These are phyloP conservation scores for Blastobotrys aristatus DNA, from an alignment of 1,139 yeast genomes.

Conservation along the genomic window DNA sequence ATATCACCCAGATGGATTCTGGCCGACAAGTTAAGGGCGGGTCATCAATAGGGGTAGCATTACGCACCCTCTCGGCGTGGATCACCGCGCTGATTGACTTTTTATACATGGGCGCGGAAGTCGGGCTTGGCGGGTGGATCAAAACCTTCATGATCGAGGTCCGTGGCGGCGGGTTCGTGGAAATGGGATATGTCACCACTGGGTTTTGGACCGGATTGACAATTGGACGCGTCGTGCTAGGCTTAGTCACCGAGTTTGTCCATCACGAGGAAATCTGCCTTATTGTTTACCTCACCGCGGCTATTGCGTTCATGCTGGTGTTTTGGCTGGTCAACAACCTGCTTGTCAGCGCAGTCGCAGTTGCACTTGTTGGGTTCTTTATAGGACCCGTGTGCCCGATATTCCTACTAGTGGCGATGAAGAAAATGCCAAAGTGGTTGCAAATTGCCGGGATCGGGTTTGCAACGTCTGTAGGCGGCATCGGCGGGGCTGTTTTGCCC, in stretches of 20 bases:
- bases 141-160: constrained; percentile 57
- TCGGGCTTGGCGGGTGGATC: constrained; percentile 65
- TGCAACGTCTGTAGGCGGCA: constrained; percentile 73
- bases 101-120: constrained; percentile 65
- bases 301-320: constrained; percentile 25
- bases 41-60: constrained; percentile 19
- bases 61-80: constrained; percentile 59
- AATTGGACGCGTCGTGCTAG: constrained; percentile 49
- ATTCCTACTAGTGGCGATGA: constrained; percentile 58
- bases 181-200: constrained; percentile 59
- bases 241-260: constrained; percentile 30
- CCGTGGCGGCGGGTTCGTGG: constrained; percentile 41
- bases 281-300: constrained; percentile 20
- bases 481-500: constrained; percentile 61
- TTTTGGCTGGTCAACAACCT: constrained; percentile 31
- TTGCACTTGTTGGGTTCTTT: constrained; percentile 56
- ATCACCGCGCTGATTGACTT: constrained; percentile 49
- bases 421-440: constrained; percentile 53
- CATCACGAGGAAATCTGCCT: constrained; percentile 26
- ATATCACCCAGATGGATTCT: neutral
- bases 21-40: neutral
- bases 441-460: constrained; percentile 72
- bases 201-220: constrained; percentile 70
- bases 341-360: constrained; percentile 32
- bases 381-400: constrained; percentile 83